Evolutionary conservation across 768 basidiomycete species (phyloP).

Genomic region (Auriscalpium microsporum): DNA sequence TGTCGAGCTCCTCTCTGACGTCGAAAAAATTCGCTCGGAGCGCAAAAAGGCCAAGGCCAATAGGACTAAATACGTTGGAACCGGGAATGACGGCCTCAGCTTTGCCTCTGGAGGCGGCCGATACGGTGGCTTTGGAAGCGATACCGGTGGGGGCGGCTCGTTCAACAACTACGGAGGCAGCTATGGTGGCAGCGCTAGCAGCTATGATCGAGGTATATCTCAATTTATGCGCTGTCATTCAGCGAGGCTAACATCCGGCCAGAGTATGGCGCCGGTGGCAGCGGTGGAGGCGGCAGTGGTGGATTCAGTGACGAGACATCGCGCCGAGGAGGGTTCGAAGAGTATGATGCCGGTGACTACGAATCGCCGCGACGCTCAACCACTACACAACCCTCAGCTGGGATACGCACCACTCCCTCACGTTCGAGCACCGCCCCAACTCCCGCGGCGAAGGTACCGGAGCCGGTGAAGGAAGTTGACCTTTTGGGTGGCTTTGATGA

Average conservation of each 20-base stretch:
- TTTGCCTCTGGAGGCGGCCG: constrained; percentile 50
- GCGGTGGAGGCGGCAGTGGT: constrained; percentile 34
- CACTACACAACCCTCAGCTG: constrained; percentile 23
- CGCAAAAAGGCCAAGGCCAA: constrained; percentile 89
- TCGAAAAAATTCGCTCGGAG: constrained; percentile 83
- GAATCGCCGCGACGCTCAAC: constrained; percentile 44
- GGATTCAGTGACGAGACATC: constrained; percentile 54
- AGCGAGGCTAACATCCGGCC: not conserved
- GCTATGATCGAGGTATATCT: constrained; percentile 27
- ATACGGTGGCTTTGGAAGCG: constrained; percentile 67
- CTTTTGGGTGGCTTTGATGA: constrained; percentile 69
- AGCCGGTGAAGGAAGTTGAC: constrained; percentile 46
- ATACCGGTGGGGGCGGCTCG: constrained; percentile 26
- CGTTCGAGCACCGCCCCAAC: constrained; percentile 23
- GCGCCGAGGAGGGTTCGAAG: constrained; percentile 60
- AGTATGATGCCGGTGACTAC: constrained; percentile 95
- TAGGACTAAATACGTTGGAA: constrained; percentile 82
- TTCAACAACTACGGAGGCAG: constrained; percentile 17
- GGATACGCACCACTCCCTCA: constrained; percentile 24
- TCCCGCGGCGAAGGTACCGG: constrained; percentile 32
- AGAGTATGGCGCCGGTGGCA: constrained; percentile 12
- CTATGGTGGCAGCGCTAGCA: constrained; percentile 33
- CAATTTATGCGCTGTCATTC: not conserved
- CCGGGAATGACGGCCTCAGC: constrained; percentile 72
- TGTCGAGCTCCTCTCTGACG: constrained; percentile 83